Evolutionary conservation across 768 basidiomycete genomes (phyloP).

Genomic region (Podaxis mareebaensis): DNA sequence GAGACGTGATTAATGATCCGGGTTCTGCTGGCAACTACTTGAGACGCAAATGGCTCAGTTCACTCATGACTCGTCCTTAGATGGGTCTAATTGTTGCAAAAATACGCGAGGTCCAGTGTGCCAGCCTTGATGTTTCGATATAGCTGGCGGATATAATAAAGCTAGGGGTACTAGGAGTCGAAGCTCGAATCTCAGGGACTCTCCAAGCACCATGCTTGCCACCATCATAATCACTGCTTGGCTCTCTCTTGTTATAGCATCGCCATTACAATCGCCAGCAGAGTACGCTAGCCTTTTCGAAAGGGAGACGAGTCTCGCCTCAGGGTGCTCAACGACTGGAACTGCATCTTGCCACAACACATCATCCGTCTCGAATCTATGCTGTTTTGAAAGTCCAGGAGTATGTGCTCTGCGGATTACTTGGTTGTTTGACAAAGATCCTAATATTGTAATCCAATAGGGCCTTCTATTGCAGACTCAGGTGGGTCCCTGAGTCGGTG

Average conservation of each 20-base stretch:
- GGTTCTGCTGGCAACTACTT: background rate
- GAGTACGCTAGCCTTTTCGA: slow-evolving; percentile 23
- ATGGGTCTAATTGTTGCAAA: background rate
- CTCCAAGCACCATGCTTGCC: background rate
- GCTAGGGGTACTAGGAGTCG: background rate
- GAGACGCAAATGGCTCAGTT: background rate
- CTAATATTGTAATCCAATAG: slow-evolving; percentile 31
- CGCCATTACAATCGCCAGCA: slow-evolving; percentile 5
- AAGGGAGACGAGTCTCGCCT: slow-evolving; percentile 31
- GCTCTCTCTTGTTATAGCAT: background rate
- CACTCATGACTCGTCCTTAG: background rate
- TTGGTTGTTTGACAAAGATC: background rate
- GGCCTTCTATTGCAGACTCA: slow-evolving; percentile 58
- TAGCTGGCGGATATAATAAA: background rate
- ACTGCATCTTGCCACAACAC: slow-evolving; percentile 56
- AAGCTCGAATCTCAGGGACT: background rate
- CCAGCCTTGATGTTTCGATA: background rate
- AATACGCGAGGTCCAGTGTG: background rate
- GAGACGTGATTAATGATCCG: background rate
- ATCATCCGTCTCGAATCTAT: slow-evolving; percentile 43
- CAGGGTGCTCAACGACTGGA: slow-evolving; percentile 55
- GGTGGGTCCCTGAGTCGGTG: slow-evolving; percentile 19
- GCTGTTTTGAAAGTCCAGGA: slow-evolving; percentile 69
- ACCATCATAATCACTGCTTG: background rate
- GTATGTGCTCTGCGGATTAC: slow-evolving; percentile 36